A percentile compares a stretch with the other conserved stretches of the same genome.
phyloP scores from a whole-genome alignment of 306 rosid genomes.

The Carpinus fangiana region DNA sequence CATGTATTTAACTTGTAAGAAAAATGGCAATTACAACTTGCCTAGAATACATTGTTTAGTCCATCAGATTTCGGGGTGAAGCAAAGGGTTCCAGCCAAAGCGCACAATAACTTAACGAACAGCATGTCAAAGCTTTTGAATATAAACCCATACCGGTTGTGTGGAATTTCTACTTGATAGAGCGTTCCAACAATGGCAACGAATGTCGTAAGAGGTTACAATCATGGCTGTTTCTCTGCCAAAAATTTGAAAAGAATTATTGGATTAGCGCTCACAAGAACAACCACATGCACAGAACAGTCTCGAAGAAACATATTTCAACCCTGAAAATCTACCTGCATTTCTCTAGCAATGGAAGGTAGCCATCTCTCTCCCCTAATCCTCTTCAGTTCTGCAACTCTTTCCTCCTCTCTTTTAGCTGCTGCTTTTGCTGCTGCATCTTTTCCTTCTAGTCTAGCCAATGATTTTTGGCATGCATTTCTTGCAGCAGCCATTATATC shows the following conservation, averaged over 20 bases:
- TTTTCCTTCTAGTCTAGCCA: slow-evolving; percentile 67
- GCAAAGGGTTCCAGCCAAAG: not conserved
- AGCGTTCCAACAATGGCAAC: not conserved
- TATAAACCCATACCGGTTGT: not conserved
- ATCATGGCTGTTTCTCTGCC: not conserved
- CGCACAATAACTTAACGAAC: not conserved
- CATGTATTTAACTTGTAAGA: too few relatives aligned
- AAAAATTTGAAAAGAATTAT: not conserved
- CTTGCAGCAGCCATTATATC: slow-evolving; percentile 63
- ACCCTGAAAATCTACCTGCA: slow-evolving; percentile 31
- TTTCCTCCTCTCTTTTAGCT: slow-evolving; percentile 73
- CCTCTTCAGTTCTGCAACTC: slow-evolving; percentile 72
- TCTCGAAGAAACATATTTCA: slow-evolving; percentile 6
- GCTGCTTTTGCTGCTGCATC: slow-evolving; percentile 65
- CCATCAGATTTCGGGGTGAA: not conserved
- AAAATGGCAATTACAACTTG: not conserved
- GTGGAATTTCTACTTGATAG: not conserved
- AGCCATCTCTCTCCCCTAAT: slow-evolving; percentile 92
- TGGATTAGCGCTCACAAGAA: not conserved
- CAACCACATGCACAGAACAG: not conserved
- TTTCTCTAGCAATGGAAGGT: slow-evolving; percentile 77
- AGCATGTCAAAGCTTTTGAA: not conserved
- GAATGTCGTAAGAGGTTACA: not conserved
- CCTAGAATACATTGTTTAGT: not conserved
- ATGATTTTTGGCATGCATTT: slow-evolving; percentile 49